A percentile compares a stretch with the other conserved stretches of the same genome.
Evolutionary conservation across 2,329 filamentous ascomycete genomes (phyloP).

Genomic region (Cercospora beticola): DNA sequence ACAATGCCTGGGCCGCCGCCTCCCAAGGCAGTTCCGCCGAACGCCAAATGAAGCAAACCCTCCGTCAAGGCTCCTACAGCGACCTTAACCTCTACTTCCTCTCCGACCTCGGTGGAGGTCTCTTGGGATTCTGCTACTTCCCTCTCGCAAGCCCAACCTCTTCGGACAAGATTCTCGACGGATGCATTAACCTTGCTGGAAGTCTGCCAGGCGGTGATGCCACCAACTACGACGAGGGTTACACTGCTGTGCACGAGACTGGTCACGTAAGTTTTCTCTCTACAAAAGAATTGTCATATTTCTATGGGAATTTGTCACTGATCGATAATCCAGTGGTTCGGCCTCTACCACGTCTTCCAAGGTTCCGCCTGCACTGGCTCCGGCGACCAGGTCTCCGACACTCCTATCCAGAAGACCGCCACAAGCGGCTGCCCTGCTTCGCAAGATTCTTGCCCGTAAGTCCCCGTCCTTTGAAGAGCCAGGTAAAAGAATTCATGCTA

Average conservation of each 20-base stretch:
- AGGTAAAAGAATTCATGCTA: neutral
- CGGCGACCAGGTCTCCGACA: constrained; percentile 48
- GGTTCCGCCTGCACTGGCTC: constrained; percentile 42
- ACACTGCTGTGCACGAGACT: constrained; percentile 47
- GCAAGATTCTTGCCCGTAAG: constrained; percentile 50
- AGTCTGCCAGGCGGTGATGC: constrained; percentile 53
- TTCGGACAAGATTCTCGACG: constrained; percentile 45
- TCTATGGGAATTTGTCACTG: no score
- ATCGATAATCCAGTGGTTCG: constrained; percentile 39
- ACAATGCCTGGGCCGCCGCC: constrained; percentile 54
- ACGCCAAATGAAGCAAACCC: constrained; percentile 50
- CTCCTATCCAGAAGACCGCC: constrained; percentile 38
- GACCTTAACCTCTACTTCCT: constrained; percentile 60
- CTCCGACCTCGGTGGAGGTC: constrained; percentile 45
- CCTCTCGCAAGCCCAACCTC: constrained; percentile 43
- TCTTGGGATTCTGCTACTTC: constrained; percentile 33
- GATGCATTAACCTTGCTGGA: constrained; percentile 55
- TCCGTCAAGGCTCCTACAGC: constrained; percentile 53
- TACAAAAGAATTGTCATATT: no score
- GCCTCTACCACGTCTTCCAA: constrained; percentile 47
- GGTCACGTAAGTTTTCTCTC: constrained; percentile 41
- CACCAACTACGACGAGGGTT: constrained; percentile 47
- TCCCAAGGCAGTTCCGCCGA: constrained; percentile 43
- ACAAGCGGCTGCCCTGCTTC: constrained; percentile 52
- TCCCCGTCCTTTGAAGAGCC: no score